Evolutionary conservation across 1,139 yeast species (phyloP).

Genomic region (Debaryomycetaceae sp.): DNA sequence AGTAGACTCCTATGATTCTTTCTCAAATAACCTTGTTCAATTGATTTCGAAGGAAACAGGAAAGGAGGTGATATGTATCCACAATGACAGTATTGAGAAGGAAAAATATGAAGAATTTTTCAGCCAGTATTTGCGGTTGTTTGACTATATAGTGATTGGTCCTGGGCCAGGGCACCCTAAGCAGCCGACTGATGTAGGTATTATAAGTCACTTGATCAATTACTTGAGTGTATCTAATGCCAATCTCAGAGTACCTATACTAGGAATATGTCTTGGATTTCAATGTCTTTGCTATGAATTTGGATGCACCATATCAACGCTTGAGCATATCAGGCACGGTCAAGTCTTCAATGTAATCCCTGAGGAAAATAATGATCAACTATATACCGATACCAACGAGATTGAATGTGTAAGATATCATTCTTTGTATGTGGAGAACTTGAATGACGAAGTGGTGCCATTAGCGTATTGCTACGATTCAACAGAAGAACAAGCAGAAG

Average conservation of each 20-base stretch:
- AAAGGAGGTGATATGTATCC: constrained; percentile 62
- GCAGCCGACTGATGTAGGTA: constrained; percentile 63
- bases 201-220: constrained; percentile 54
- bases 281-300: constrained; percentile 73
- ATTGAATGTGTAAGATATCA: constrained; percentile 75
- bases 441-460: constrained; percentile 41
- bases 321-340: constrained; percentile 75
- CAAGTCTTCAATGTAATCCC: constrained; percentile 61
- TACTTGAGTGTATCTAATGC: constrained; percentile 17
- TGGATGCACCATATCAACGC: constrained; percentile 54
- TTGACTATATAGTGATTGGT: constrained; percentile 81
- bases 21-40: constrained; percentile 75
- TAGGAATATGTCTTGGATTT: constrained; percentile 93
- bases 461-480: constrained; percentile 51
- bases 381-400: constrained; percentile 25
- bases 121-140: constrained; percentile 37
- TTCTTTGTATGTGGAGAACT: constrained; percentile 59
- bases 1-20: constrained; percentile 92
- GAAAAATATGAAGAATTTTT: constrained; percentile 33
- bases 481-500: constrained; percentile 23
- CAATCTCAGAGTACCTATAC: constrained; percentile 50
- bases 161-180: constrained; percentile 97
- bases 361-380: constrained; percentile 9
- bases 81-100: constrained; percentile 61
- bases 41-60: constrained; percentile 56